Percentiles rank a stretch among this genome's conserved stretches.
These are phyloP conservation scores for Taphrina pruni DNA, from an alignment of 1,139 yeast genomes.

Conservation along the genomic window DNA sequence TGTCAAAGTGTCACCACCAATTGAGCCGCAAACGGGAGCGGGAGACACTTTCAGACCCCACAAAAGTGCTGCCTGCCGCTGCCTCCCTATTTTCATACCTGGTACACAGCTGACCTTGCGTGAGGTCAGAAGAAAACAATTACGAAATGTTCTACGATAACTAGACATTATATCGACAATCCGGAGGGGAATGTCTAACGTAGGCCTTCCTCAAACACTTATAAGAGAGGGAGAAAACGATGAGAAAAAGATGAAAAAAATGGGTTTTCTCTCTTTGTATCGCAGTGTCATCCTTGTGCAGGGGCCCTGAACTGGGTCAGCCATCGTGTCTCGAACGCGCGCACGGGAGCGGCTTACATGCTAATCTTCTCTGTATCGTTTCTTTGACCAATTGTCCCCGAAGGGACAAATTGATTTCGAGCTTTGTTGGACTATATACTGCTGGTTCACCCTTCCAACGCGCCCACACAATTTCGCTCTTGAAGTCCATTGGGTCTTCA, in stretches of 20 bases:
- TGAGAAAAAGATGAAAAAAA: conserved; percentile 58
- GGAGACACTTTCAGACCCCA: not conserved
- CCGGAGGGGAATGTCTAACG: too few species aligned
- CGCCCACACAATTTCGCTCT: not conserved
- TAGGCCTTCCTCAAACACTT: too few species aligned
- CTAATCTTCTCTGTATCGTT: conserved; percentile 98
- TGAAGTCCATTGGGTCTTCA: not conserved
- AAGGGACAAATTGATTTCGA: conserved; percentile 14
- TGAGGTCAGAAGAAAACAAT: too few species aligned
- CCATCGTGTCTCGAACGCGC: conserved; percentile 4
- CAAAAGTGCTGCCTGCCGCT: not conserved
- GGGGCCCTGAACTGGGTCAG: conserved; percentile 64
- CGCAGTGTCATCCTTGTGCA: conserved; percentile 98
- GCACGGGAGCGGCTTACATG: conserved; percentile 54
- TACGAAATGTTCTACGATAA: too few species aligned
- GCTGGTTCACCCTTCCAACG: not conserved
- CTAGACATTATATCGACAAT: too few species aligned
- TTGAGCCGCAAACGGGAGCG: conserved; percentile 1
- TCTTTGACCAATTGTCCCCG: conserved; percentile 49
- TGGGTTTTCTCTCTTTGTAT: conserved; percentile 83
- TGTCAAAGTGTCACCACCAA: not conserved
- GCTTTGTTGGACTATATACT: not conserved
- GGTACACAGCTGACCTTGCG: too few species aligned
- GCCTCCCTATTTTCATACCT: too few species aligned
- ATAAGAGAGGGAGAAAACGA: too few species aligned